A percentile compares a stretch with the other conserved stretches of the same genome.
phyloP scores from a whole-genome alignment of 2,329 filamentous ascomycete genomes.

The Metarhizium robertsii region DNA sequence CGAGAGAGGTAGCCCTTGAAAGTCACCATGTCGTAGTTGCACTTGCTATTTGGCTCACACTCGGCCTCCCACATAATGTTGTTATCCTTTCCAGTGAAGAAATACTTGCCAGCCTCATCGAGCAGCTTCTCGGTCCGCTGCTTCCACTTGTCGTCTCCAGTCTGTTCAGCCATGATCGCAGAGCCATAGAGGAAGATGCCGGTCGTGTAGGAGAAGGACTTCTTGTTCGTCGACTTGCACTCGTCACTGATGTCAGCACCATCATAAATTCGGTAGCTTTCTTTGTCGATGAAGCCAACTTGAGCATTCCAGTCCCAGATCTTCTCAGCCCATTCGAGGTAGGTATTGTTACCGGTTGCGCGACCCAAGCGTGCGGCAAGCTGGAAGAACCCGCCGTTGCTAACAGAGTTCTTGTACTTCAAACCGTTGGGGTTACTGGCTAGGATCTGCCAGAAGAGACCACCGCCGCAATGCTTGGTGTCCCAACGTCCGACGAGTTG shows the following conservation, averaged over 20 bases:
- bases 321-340: slow-evolving; percentile 56
- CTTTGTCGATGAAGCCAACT: slow-evolving; percentile 46
- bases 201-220: slow-evolving; percentile 56
- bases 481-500: slow-evolving; percentile 64
- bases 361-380: slow-evolving; percentile 66
- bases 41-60: slow-evolving; percentile 50
- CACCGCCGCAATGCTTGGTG: slow-evolving; percentile 55
- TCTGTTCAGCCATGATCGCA: slow-evolving; percentile 54
- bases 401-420: slow-evolving; percentile 74
- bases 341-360: slow-evolving; percentile 57
- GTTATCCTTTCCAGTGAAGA: slow-evolving; percentile 42
- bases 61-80: slow-evolving; percentile 56
- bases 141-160: slow-evolving; percentile 42
- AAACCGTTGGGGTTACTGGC: slow-evolving; percentile 63
- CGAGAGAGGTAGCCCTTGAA: slow-evolving; percentile 61
- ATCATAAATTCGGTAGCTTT: slow-evolving; percentile 48
- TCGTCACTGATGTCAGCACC: slow-evolving; percentile 46
- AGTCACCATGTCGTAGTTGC: slow-evolving; percentile 54
- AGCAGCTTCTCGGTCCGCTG: slow-evolving; percentile 43
- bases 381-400: slow-evolving; percentile 77
- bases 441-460: slow-evolving; percentile 76
- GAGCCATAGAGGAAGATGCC: slow-evolving; percentile 59
- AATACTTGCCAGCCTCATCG: slow-evolving; percentile 42
- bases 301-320: slow-evolving; percentile 56
- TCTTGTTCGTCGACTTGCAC: slow-evolving; percentile 42